Percentiles rank a stretch among this genome's conserved stretches.
Conservation (phyloP, 352 stramenopile species). For the Blastocystis sp. region DNA sequence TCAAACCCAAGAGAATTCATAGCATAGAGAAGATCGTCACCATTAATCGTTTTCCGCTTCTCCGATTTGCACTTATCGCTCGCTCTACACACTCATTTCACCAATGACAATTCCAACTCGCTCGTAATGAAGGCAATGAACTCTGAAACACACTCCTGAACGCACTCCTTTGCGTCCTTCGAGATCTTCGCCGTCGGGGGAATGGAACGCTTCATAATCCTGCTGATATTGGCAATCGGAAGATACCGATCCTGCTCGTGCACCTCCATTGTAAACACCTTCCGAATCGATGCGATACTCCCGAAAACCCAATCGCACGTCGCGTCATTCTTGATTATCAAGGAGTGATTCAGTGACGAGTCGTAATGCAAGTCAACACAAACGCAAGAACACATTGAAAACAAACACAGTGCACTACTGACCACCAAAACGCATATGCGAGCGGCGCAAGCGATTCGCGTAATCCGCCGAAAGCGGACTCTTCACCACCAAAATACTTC, state of each 20-base stretch:
- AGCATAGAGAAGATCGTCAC: constrained; percentile 96
- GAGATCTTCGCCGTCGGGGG: constrained; percentile 95
- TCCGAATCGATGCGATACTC: no score
- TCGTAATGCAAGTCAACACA: no score
- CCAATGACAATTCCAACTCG: constrained; percentile 57
- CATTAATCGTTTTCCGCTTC: constrained; percentile 99
- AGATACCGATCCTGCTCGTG: constrained; percentile 91
- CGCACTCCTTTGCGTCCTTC: constrained; percentile 97
- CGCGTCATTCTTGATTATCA: no score
- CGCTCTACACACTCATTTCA: constrained; percentile 65
- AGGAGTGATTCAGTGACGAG: no score
- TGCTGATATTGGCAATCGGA: constrained; percentile 94
- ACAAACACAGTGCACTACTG: no score
- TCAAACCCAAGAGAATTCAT: constrained; percentile 98
- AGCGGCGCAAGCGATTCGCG: neutral
- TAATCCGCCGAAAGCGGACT: neutral
- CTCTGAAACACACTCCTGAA: constrained; percentile 98
- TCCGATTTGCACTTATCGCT: constrained; percentile 97
- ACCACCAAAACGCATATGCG: no score
- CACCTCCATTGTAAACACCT: constrained; percentile 74
- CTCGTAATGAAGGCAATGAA: constrained; percentile 99
- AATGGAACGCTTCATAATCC: constrained; percentile 97
- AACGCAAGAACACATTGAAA: no score
- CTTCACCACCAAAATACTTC: neutral
- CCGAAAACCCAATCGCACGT: no score